Base-by-base conservation (phyloP, 106 monocot genomes). In the Dioscorea dumetorum region DNA sequence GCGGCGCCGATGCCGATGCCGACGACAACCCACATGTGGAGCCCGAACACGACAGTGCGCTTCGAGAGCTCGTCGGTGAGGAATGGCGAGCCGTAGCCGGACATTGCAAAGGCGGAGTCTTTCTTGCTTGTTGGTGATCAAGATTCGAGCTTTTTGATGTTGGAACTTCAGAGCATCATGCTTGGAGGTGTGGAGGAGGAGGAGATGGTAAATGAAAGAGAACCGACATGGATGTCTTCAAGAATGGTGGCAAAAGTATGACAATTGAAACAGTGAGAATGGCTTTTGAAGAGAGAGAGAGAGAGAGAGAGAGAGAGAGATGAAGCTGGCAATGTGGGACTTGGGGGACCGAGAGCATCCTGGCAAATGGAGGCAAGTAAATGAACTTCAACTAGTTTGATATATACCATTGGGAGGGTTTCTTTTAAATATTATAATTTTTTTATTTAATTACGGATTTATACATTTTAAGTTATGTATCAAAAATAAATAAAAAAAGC, bases 11-110 rank as follows among this genome's bases (percentile, higher is more conserved):
- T 66, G 71, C 78, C 66, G 71, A 83, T 75, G 17, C 83, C 83
- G 16, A 83, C 67, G 21, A 83, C 68, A 41, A 72, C 79, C 79
- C 83, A 78, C 33, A 83, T 50, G 56, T 72, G 83, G 62, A 83
- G 83, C 13, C 83, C 83, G 58, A 83, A 83, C 60, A 83, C 76
- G 56, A 72, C 72, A 12, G 83, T 83, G 6, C 71, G 70, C 78
- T 76, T 73, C 24, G 79, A 83, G 21, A 83, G 83, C 74, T 83
- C 71, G 70, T 79, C 72, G 64, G 58, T 64, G 20, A 79, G 75
- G 58, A 69, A 63, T 12, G 79, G 57, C 63, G 83, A 68, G 57
- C 64, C 62, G 57, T 70, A 16, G 8, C 23, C 41, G 48, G 78
- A 33, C 67, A 67, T 41, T 41, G 41, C 41, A 41, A 41, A 8